phyloP scores from a whole-genome alignment of 1,139 yeast species.

The Meyerozyma athensensis region DNA sequence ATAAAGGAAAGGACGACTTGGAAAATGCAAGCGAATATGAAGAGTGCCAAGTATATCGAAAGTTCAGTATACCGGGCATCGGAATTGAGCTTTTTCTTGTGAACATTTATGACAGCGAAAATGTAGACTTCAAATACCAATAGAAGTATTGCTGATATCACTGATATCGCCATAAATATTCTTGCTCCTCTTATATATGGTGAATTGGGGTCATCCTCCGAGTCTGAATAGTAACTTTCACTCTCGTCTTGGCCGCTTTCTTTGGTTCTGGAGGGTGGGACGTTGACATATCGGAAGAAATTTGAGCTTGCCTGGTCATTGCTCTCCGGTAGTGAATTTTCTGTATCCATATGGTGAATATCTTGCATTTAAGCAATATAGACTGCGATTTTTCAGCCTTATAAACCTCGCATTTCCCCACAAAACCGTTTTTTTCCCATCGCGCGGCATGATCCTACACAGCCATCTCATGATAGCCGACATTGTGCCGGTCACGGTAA shows the following conservation, averaged over 20 bases:
- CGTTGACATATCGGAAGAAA: slow-evolving; percentile 3
- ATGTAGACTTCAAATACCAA: slow-evolving; percentile 29
- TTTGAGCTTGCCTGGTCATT: slow-evolving; percentile 1
- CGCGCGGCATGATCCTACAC: slow-evolving; percentile 1
- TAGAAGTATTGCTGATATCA: slow-evolving; percentile 26
- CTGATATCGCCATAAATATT: slow-evolving; percentile 23
- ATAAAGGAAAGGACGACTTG: slow-evolving; percentile 31
- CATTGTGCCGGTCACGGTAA: not conserved
- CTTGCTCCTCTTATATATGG: slow-evolving; percentile 12
- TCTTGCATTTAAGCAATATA: not conserved
- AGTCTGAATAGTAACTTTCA: not conserved
- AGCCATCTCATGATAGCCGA: not conserved
- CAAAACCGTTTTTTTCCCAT: not conserved
- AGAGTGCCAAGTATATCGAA: slow-evolving; percentile 29
- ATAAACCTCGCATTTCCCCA: not conserved
- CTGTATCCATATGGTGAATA: not conserved
- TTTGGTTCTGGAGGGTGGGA: not conserved
- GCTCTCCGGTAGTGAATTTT: not conserved
- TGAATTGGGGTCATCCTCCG: not conserved
- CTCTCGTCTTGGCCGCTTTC: not conserved
- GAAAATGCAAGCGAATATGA: slow-evolving; percentile 40
- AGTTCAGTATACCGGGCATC: slow-evolving; percentile 17
- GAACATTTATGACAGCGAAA: slow-evolving; percentile 33
- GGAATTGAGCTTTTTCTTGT: slow-evolving; percentile 17
- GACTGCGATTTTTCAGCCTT: not conserved